Conservation (phyloP, 768 basidiomycete species). For the Suillus weaverae region DNA sequence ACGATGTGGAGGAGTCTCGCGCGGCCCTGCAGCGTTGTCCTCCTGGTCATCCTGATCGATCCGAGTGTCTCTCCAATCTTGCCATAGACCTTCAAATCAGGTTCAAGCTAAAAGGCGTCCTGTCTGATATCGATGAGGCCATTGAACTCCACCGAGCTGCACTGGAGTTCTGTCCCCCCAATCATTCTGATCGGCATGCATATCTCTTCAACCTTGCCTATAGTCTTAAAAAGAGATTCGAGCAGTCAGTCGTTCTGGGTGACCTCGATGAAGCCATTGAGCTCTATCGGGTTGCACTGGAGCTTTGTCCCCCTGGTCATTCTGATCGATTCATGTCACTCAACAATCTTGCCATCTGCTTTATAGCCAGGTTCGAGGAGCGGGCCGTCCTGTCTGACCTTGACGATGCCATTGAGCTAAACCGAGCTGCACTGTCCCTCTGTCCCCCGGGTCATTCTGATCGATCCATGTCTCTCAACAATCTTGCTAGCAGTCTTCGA, state of each 20-base stretch:
- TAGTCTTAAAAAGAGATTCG: too few relatives aligned
- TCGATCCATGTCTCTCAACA: neutral
- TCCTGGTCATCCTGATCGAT: neutral
- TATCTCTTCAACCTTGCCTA: neutral
- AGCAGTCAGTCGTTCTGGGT: too few relatives aligned
- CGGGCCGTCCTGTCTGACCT: too few relatives aligned
- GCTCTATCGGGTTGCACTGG: too few relatives aligned
- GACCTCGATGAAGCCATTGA: too few relatives aligned
- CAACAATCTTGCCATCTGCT: too few relatives aligned
- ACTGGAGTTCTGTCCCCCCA: neutral
- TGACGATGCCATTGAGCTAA: too few relatives aligned
- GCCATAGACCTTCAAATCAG: too few relatives aligned
- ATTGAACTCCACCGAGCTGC: neutral
- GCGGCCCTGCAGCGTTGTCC: constrained; percentile 19
- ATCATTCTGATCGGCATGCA: neutral
- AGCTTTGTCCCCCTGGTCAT: too few relatives aligned
- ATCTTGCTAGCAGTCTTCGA: neutral
- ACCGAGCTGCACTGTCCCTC: neutral
- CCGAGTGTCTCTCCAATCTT: neutral
- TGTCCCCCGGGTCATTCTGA: neutral
- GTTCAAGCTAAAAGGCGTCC: neutral
- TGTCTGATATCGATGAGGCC: neutral
- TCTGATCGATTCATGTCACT: too few relatives aligned
- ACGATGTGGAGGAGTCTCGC: too few relatives aligned
- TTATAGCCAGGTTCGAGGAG: too few relatives aligned